Conservation (phyloP, 2,329 filamentous ascomycete species). For the Neurospora sp. region DNA sequence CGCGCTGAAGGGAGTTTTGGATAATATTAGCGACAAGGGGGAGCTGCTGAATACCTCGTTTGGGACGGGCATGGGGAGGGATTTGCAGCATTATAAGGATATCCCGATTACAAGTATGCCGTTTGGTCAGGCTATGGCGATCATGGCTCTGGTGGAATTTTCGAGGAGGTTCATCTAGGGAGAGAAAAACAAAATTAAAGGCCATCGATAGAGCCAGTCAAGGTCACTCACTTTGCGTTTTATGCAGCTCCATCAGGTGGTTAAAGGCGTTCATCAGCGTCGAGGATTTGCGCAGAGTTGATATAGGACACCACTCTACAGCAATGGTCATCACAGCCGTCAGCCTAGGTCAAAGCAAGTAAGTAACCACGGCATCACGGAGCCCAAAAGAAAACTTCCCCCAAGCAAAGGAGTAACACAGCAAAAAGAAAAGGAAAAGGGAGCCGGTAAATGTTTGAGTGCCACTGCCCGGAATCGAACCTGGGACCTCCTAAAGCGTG, state of each 20-base stretch:
- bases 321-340: not conserved
- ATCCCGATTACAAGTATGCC: constrained; percentile 74
- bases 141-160: constrained; percentile 71
- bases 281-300: no score
- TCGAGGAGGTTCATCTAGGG: constrained; percentile 42
- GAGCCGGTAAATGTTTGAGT: not conserved
- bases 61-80: constrained; percentile 67
- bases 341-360: not conserved
- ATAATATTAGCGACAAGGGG: constrained; percentile 55
- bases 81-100: constrained; percentile 66
- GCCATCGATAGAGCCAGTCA: not conserved
- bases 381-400: not conserved
- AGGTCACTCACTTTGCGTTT: not conserved
- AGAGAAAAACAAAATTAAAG: not conserved
- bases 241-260: not conserved
- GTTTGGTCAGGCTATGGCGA: constrained; percentile 77
- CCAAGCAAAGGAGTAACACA: no score
- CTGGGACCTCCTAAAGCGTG: not conserved
- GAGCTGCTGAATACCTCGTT: constrained; percentile 69
- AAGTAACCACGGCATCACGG: not conserved
- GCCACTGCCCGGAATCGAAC: not conserved
- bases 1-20: constrained; percentile 58
- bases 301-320: not conserved
- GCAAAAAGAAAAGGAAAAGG: not conserved
- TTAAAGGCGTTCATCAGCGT: not conserved